Conservation (phyloP, 2,329 filamentous ascomycete species). For the Fusarium nodosum region DNA sequence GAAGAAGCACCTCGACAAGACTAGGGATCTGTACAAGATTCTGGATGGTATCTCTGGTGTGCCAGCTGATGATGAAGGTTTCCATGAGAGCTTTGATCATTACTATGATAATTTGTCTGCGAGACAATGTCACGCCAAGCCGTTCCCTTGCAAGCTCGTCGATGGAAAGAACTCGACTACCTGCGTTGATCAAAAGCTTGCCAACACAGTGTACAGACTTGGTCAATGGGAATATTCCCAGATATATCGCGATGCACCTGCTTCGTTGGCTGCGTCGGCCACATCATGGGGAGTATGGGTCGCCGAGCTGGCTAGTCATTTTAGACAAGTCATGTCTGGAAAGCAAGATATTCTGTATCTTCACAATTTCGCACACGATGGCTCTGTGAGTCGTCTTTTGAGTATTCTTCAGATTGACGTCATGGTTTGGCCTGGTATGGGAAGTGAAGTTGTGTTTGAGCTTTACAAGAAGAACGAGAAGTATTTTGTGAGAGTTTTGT, state of each 20-base stretch:
- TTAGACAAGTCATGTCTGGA: conserved; percentile 67
- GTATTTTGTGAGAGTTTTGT: conserved; percentile 76
- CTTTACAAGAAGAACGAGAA: conserved; percentile 65
- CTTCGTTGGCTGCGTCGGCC: conserved; percentile 72
- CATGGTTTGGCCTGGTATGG: conserved; percentile 91
- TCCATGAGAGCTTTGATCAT: conserved; percentile 81
- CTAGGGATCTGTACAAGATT: conserved; percentile 66
- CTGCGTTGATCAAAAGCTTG: conserved; percentile 73
- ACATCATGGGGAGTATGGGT: conserved; percentile 79
- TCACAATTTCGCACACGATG: conserved; percentile 87
- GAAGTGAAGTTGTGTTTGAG: conserved; percentile 81
- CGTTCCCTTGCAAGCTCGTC: conserved; percentile 75
- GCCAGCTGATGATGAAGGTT: conserved; percentile 66
- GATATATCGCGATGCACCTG: conserved; percentile 76
- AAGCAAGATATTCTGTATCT: conserved; percentile 65
- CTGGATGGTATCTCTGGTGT: conserved; percentile 80
- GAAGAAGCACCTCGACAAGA: conserved; percentile 72
- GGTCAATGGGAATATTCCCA: conserved; percentile 86
- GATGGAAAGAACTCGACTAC: conserved; percentile 60
- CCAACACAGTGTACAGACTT: conserved; percentile 79
- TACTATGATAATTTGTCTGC: conserved; percentile 89
- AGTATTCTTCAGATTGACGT: conserved; percentile 74
- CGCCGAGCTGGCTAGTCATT: conserved; percentile 76
- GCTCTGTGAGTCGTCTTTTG: conserved; percentile 75
- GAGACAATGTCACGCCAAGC: conserved; percentile 80